Evolutionary conservation across 495 filamentous ascomycete species (phyloP), one percentile per base, ranked within the genome.

Genomic region (Chaetomium fimeti): DNA sequence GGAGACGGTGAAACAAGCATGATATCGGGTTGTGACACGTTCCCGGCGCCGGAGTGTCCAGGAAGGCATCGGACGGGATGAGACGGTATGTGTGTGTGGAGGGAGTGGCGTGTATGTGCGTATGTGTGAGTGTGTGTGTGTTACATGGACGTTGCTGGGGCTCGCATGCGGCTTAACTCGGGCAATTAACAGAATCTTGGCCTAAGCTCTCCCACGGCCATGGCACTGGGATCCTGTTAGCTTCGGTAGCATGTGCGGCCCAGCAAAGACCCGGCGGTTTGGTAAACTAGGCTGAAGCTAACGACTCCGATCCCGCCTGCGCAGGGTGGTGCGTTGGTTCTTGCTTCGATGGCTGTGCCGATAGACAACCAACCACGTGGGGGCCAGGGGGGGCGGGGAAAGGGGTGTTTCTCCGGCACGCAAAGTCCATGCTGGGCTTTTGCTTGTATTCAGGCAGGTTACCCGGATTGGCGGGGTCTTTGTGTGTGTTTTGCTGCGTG

Each of bases 201-300:
- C 32, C 18, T 52, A n/a, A 12, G 5, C 38, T 27, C 1, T 59
- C 57, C 57, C 57, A 48, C 25, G 16, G 15, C 57, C 57, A 36
- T 59, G 57, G 57, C 40, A 59, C 25, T 16, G 57, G 57, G 57
- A 47, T 27, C 32, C 2, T 57, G 48, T 52, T 52, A 11, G 45
- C 2, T 20, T 20, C 18, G 49, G 49, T 28, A 28, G 15, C 32
- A 18, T 58, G 38, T 58, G 55, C 55, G 56, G 56, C 56, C 28
- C 40, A 45, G 56, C 56, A 58, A 58, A 40, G 52, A 56, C 53
- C 56, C 56, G 40, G 24, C 22, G 15, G 56, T 7, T 45, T 45
- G 56, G 56, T 58, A 43, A 27, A 58, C 56, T 58, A 58, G 56
- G 56, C 38, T 28, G 22, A 29, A 28, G 54, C 54, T 57, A 58